Percentiles rank a stretch among this genome's conserved stretches.
Evolutionary conservation across 176 grass and related monocot genomes (phyloP).

Genomic region (Raddia distichophylla): DNA sequence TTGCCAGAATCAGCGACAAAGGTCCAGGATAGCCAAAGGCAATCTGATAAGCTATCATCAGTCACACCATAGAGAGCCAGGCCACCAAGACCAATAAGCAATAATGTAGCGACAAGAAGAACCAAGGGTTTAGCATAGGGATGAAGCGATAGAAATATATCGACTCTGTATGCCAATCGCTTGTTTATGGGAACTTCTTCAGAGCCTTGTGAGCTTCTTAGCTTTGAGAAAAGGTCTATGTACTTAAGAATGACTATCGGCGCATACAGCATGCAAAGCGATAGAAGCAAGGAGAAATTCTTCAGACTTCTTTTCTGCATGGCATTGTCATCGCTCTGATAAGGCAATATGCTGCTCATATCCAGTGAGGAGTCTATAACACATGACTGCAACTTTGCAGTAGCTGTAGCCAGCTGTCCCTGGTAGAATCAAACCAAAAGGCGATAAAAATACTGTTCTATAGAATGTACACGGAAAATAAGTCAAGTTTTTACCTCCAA

Average conservation of each 20-base stretch:
- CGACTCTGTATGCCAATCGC: slow-evolving; percentile 65
- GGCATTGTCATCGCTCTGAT: slow-evolving; percentile 29
- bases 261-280: slow-evolving; percentile 45
- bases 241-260: slow-evolving; percentile 60
- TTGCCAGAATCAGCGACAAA: slow-evolving; percentile 81
- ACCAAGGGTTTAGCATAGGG: slow-evolving; percentile 76
- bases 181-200: slow-evolving; percentile 70
- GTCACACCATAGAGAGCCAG: slow-evolving; percentile 70
- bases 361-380: slow-evolving; percentile 35
- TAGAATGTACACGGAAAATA: neutral
- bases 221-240: slow-evolving; percentile 47
- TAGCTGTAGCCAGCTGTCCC: slow-evolving; percentile 50
- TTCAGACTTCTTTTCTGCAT: slow-evolving; percentile 48
- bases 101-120: slow-evolving; percentile 65
- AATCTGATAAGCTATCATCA: slow-evolving; percentile 64
- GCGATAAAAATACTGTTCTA: neutral
- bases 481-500: slow-evolving; percentile 45
- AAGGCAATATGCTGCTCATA: neutral
- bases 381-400: slow-evolving; percentile 54
- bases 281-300: slow-evolving; percentile 51
- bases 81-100: slow-evolving; percentile 69
- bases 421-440: slow-evolving; percentile 24
- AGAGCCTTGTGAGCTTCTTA: slow-evolving; percentile 44
- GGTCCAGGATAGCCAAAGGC: slow-evolving; percentile 75
- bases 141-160: slow-evolving; percentile 72